These are phyloP conservation scores for Elsinoe necatrix DNA, from an alignment of 2,329 filamentous ascomycete species.

Conservation along the genomic window DNA sequence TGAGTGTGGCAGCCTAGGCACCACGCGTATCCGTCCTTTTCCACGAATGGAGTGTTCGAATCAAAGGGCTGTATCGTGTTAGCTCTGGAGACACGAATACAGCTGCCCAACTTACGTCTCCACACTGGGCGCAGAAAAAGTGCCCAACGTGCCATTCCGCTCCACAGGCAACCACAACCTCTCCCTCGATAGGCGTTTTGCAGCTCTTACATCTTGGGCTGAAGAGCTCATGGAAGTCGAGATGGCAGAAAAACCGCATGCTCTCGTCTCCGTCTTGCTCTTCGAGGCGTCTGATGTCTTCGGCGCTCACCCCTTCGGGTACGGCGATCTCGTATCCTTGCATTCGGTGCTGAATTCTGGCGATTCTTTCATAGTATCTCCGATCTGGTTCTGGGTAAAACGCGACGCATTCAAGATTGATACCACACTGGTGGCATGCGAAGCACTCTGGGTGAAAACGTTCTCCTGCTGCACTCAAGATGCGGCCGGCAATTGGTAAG, in stretches of 20 bases:
- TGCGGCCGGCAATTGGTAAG: conserved; percentile 78
- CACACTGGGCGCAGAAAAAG: conserved; percentile 98
- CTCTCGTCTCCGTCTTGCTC: conserved; percentile 58
- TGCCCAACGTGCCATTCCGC: conserved; percentile 96
- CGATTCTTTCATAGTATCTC: conserved; percentile 61
- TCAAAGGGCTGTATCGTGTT: conserved; percentile 46
- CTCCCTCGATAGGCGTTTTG: conserved; percentile 90
- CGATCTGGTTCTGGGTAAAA: conserved; percentile 86
- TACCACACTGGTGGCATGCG: conserved; percentile 77
- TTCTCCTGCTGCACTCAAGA: conserved; percentile 70
- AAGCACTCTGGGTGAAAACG: conserved; percentile 95
- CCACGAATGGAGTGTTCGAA: conserved; percentile 68
- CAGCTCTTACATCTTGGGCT: conserved; percentile 91
- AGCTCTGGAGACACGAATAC: conserved; percentile 12
- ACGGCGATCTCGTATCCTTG: conserved; percentile 41
- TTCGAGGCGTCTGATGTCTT: conserved; percentile 32
- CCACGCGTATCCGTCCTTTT: conserved; percentile 97
- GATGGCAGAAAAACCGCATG: conserved; percentile 86
- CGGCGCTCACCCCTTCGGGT: conserved; percentile 54
- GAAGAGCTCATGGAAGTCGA: conserved; percentile 97
- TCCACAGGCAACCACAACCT: conserved; percentile 87
- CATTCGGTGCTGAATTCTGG: conserved; percentile 60
- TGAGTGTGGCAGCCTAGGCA: conserved; percentile 89
- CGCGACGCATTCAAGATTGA: conserved; percentile 84
- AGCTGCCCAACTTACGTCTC: conserved; percentile 49